These are phyloP conservation scores for Alternaria sp. DNA, from an alignment of 2,329 filamentous ascomycete genomes.

Conservation along the genomic window DNA sequence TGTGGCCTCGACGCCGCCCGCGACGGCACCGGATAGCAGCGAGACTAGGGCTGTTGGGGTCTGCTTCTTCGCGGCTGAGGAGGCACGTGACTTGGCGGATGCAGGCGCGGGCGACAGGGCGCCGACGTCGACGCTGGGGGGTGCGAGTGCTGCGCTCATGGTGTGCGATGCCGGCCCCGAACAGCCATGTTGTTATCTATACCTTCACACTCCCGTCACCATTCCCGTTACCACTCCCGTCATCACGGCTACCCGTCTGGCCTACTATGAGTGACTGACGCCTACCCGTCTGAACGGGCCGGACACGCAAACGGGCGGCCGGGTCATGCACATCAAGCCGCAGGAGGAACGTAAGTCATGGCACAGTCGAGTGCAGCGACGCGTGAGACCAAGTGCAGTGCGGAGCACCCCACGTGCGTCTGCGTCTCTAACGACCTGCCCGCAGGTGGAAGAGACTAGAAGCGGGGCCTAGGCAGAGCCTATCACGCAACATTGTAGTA, in stretches of 20 bases:
- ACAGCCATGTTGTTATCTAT: not conserved
- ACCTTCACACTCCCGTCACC: not conserved
- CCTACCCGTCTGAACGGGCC: not conserved
- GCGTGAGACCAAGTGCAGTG: not conserved
- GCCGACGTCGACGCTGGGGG: not conserved
- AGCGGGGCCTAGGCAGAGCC: not conserved
- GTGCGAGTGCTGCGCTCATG: not conserved
- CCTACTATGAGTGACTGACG: not conserved
- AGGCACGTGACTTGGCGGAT: not conserved
- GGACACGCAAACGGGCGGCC: not conserved
- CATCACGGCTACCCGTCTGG: not conserved
- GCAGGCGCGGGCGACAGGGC: not conserved
- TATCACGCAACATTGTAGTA: not conserved
- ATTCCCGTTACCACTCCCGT: not conserved
- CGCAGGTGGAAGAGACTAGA: not conserved
- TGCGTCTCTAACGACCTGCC: not conserved
- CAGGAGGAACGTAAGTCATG: not conserved
- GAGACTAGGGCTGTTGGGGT: conserved; percentile 38
- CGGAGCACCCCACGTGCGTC: not conserved
- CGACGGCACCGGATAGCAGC: conserved; percentile 58
- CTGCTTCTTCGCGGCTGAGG: not conserved
- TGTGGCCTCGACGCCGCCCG: conserved; percentile 61
- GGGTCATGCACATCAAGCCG: not conserved
- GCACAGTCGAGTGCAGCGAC: not conserved
- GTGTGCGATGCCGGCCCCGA: not conserved